Evolutionary conservation across 2,329 filamentous ascomycete species (phyloP).

Genomic region (Hypoxylon sp.): DNA sequence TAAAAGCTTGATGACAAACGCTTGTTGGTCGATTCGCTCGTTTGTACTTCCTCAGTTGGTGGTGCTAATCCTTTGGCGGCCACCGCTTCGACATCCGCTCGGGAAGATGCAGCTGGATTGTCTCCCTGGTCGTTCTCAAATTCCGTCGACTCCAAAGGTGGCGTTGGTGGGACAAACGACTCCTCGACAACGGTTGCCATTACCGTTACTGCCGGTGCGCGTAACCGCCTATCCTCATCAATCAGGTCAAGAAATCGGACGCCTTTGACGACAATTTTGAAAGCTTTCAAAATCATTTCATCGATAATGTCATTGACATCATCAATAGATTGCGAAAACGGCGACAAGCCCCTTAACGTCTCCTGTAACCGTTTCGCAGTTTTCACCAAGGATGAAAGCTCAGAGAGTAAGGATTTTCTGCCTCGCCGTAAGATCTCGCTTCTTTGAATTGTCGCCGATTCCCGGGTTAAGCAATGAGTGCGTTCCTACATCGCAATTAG

Average conservation of each 20-base stretch:
- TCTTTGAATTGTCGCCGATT: conserved; percentile 80
- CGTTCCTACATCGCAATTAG: conserved; percentile 75
- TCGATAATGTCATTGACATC: conserved; percentile 84
- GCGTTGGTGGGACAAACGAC: conserved; percentile 72
- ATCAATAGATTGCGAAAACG: conserved; percentile 61
- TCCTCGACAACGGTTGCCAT: conserved; percentile 74
- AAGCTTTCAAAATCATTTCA: conserved; percentile 93
- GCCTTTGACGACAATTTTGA: conserved; percentile 92
- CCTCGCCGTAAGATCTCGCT: conserved; percentile 83
- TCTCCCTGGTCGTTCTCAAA: conserved; percentile 61
- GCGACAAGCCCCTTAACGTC: conserved; percentile 66
- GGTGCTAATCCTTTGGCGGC: conserved; percentile 56
- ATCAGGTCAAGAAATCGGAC: conserved; percentile 91
- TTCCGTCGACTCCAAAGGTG: conserved; percentile 70
- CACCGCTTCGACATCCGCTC: conserved; percentile 54
- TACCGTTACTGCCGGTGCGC: conserved; percentile 68
- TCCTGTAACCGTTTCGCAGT: conserved; percentile 89
- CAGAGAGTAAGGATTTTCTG: conserved; percentile 89
- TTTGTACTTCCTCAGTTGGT: conserved; percentile 58
- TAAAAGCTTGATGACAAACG: conserved; percentile 63
- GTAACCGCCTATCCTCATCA: conserved; percentile 72
- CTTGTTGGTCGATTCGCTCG: conserved; percentile 59
- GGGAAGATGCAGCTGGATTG: conserved; percentile 60
- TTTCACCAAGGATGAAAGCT: conserved; percentile 91
- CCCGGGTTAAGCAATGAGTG: conserved; percentile 87